A percentile compares a stretch with the other conserved stretches of the same genome.
phyloP scores from a whole-genome alignment of 2,329 filamentous ascomycete genomes.

The Colletotrichum gloeosporioides region DNA sequence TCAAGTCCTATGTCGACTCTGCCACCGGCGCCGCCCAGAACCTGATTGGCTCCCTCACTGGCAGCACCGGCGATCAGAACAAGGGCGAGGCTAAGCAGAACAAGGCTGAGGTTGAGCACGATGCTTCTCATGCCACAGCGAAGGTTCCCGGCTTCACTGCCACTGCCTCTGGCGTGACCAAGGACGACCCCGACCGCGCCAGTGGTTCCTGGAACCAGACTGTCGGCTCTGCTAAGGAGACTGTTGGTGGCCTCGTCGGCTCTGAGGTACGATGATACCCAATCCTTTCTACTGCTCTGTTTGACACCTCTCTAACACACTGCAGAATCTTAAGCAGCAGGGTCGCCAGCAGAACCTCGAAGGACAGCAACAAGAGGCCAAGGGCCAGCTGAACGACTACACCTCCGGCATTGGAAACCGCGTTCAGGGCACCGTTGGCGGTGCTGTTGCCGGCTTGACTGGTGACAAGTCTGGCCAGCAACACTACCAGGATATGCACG shows the following conservation, averaged over 20 bases:
- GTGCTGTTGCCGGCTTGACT: conserved; percentile 72
- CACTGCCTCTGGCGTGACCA: conserved; percentile 70
- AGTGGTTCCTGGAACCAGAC: conserved; percentile 87
- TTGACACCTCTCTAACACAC: neutral
- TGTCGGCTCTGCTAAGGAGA: conserved; percentile 83
- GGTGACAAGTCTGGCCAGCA: conserved; percentile 71
- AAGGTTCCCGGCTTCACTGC: conserved; percentile 78
- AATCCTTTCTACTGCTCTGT: neutral
- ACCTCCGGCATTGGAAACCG: conserved; percentile 71
- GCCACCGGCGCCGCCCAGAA: conserved; percentile 77
- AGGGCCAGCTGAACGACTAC: conserved; percentile 80
- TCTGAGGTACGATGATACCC: conserved; percentile 60
- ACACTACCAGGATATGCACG: conserved; percentile 73
- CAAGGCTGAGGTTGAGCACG: conserved; percentile 70
- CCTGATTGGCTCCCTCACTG: conserved; percentile 74
- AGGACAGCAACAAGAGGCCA: conserved; percentile 82
- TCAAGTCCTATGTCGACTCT: conserved; percentile 78
- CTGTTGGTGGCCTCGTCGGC: conserved; percentile 76
- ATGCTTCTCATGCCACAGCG: conserved; percentile 75
- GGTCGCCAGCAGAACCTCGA: conserved; percentile 81
- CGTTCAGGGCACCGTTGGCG: conserved; percentile 74
- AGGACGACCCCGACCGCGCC: conserved; percentile 75
- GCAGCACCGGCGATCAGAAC: conserved; percentile 70
- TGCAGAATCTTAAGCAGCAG: conserved; percentile 69
- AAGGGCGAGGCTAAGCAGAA: conserved; percentile 70